Conservation (phyloP, 1,284 basidiomycete species). For the Leccinum cinnamomeum region DNA sequence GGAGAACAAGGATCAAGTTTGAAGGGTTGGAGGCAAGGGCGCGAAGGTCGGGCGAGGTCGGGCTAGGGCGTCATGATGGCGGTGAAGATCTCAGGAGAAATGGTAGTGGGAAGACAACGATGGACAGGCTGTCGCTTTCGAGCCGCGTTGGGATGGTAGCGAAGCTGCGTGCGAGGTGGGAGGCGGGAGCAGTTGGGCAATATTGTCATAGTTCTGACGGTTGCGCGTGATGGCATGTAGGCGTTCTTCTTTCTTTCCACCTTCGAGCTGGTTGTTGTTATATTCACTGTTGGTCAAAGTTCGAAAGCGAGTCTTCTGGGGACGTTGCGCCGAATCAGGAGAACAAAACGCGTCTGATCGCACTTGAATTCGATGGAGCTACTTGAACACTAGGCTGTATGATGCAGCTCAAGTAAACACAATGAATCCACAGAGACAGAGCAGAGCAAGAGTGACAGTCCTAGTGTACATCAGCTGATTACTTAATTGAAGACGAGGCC, state of each 20-base stretch:
- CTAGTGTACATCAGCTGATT: neutral
- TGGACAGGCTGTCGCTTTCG: neutral
- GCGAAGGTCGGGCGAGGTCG: neutral
- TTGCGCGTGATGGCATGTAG: neutral
- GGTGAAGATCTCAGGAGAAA: neutral
- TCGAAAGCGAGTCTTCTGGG: neutral
- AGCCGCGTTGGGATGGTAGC: constrained; percentile 21
- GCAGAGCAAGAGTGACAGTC: neutral
- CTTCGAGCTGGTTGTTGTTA: neutral
- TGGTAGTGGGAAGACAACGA: neutral
- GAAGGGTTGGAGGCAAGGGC: neutral
- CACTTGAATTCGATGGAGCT: neutral
- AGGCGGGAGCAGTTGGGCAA: constrained; percentile 2
- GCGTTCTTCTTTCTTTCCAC: neutral
- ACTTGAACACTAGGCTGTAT: neutral
- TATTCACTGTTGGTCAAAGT: neutral
- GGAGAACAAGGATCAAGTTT: constrained; percentile 10
- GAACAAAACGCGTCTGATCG: neutral
- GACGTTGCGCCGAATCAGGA: neutral
- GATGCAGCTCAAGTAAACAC: neutral
- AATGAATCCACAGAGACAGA: neutral
- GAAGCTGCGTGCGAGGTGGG: constrained; percentile 25
- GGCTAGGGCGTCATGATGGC: neutral
- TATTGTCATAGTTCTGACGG: neutral
- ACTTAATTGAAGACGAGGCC: neutral